phyloP scores from a whole-genome alignment of 1,284 basidiomycete species.

The Ceratobasidium sp. region DNA sequence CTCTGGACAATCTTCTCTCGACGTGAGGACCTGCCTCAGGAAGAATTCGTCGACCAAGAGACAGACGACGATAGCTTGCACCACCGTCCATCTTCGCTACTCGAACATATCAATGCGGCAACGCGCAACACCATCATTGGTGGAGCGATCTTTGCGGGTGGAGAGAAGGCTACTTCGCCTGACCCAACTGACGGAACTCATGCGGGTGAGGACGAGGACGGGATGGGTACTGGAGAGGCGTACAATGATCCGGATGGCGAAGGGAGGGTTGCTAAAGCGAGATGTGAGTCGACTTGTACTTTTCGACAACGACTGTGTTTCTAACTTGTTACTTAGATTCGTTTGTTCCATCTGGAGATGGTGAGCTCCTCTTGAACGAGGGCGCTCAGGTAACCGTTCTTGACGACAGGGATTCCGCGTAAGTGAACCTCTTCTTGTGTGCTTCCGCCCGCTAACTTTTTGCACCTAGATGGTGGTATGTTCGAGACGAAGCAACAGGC shows the following conservation, averaged over 20 bases:
- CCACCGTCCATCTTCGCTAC: conserved; percentile 81
- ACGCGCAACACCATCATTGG: conserved; percentile 83
- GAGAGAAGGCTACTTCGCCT: conserved; percentile 35
- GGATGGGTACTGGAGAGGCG: conserved; percentile 70
- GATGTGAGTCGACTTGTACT: conserved; percentile 58
- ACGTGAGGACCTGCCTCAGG: conserved; percentile 66
- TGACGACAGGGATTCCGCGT: conserved; percentile 85
- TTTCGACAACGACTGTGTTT: neutral
- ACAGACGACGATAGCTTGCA: conserved; percentile 72
- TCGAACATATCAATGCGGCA: conserved; percentile 91
- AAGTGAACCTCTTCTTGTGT: conserved; percentile 58
- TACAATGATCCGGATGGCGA: conserved; percentile 73
- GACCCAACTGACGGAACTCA: conserved; percentile 42
- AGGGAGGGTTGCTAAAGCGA: conserved; percentile 77
- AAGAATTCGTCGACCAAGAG: conserved; percentile 73
- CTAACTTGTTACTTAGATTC: conserved; percentile 61
- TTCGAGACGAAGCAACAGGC: conserved; percentile 81
- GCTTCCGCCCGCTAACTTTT: conserved; percentile 50
- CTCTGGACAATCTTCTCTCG: conserved; percentile 90
- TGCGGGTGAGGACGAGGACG: conserved; percentile 48
- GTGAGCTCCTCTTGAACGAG: conserved; percentile 76
- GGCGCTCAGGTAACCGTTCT: conserved; percentile 82
- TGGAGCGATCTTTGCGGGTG: conserved; percentile 44
- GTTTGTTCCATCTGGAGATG: conserved; percentile 82
- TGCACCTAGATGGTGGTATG: conserved; percentile 87